phyloP scores from a whole-genome alignment of 2,329 filamentous ascomycete species.

The Pseudogymnoascus sp. region DNA sequence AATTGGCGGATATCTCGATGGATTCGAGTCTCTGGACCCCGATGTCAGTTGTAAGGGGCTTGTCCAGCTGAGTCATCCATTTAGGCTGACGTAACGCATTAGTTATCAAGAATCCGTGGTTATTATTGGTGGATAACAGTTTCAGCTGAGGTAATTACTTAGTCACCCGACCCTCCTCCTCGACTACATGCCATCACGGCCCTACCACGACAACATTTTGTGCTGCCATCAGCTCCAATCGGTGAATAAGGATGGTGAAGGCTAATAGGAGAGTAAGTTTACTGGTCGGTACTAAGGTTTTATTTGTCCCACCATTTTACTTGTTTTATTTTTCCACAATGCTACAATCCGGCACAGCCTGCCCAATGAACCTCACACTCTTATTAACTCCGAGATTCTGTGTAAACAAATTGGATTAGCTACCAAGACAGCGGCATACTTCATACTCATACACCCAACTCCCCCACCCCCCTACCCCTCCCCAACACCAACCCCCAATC shows the following conservation, averaged over 20 bases:
- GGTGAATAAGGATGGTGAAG: background rate
- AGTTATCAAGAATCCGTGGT: background rate
- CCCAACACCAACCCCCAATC: background rate
- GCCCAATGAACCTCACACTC: background rate
- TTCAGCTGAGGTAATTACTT: conserved; percentile 7
- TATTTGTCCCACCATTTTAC: background rate
- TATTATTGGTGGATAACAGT: background rate
- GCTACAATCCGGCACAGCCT: background rate
- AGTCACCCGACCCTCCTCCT: conserved; percentile 3
- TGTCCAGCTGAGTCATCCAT: conserved; percentile 6
- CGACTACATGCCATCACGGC: background rate
- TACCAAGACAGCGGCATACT: background rate
- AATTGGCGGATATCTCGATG: background rate
- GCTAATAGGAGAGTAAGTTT: background rate
- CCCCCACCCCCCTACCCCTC: background rate
- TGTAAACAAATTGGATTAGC: background rate
- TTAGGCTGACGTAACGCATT: background rate
- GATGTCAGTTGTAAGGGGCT: background rate
- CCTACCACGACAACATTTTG: background rate
- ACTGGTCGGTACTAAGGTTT: background rate
- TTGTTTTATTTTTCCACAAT: background rate
- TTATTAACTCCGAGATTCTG: background rate
- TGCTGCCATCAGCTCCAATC: background rate
- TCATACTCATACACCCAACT: background rate
- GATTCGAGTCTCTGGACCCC: background rate